Conservation (phyloP, 257 asterid genomes). For the Leonotis leonurus region DNA sequence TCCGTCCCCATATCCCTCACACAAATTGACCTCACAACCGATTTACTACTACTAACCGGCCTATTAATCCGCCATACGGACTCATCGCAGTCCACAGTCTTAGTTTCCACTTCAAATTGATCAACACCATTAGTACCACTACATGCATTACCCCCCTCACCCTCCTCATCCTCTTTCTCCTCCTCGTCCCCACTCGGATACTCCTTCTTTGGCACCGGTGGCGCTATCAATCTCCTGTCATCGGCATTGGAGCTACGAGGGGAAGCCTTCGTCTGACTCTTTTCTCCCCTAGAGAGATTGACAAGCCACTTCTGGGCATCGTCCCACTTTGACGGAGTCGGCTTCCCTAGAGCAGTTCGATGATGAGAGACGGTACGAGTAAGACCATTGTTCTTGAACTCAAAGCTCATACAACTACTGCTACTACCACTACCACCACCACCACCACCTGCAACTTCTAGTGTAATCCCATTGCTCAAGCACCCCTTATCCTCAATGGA, state of each 20-base stretch:
- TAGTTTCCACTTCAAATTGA: conserved; percentile 48
- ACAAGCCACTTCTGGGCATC: conserved; percentile 94
- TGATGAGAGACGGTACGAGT: conserved; percentile 47
- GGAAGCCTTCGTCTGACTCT: conserved; percentile 40
- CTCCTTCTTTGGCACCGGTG: conserved; percentile 49
- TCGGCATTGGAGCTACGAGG: conserved; percentile 83
- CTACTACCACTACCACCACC: too few relatives aligned
- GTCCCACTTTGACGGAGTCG: conserved; percentile 91
- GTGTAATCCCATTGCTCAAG: conserved; percentile 39
- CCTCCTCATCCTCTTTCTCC: conserved; percentile 34
- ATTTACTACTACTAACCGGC: conserved; percentile 32
- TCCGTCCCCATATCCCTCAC: conserved; percentile 93
- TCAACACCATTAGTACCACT: conserved; percentile 11
- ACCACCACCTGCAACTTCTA: conserved; percentile 32
- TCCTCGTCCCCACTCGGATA: too few relatives aligned
- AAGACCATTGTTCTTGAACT: conserved; percentile 46
- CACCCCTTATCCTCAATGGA: conserved; percentile 68
- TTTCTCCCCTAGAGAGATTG: conserved; percentile 63
- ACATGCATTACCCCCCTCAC: conserved; percentile 15
- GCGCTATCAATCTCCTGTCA: conserved; percentile 68
- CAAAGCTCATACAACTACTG: conserved; percentile 32
- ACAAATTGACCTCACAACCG: conserved; percentile 55
- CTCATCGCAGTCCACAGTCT: conserved; percentile 61
- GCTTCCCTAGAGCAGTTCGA: conserved; percentile 55
- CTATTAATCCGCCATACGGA: conserved; percentile 63